A percentile compares a stretch with the other conserved stretches of the same genome.
phyloP scores from a whole-genome alignment of 148 eudicot species.

The Camellia lanceoleosa region DNA sequence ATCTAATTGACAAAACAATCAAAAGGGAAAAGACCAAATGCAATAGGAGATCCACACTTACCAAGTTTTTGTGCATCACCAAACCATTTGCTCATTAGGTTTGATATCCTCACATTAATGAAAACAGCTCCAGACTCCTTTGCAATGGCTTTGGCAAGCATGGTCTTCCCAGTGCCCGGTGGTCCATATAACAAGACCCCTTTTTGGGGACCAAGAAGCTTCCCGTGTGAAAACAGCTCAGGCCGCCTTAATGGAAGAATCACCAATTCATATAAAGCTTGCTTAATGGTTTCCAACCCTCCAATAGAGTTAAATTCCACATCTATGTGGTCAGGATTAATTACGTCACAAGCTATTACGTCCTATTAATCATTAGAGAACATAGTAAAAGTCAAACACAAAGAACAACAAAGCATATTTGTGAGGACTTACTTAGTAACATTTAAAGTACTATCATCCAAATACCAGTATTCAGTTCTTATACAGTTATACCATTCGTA shows the following conservation, averaged over 20 bases:
- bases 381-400: not conserved
- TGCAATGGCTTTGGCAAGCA: slow-evolving; percentile 99
- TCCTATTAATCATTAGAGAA: slow-evolving; percentile 45
- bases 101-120: slow-evolving; percentile 84
- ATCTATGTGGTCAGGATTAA: slow-evolving; percentile 87
- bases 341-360: slow-evolving; percentile 89
- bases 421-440: not conserved
- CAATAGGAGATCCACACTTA: slow-evolving; percentile 31
- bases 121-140: slow-evolving; percentile 98
- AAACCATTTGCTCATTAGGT: slow-evolving; percentile 98
- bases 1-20: not conserved
- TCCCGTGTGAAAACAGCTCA: slow-evolving; percentile 79
- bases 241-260: slow-evolving; percentile 89
- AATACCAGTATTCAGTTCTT: not conserved
- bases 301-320: slow-evolving; percentile 80
- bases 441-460: not conserved
- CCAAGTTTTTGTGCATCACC: slow-evolving; percentile 98
- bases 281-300: slow-evolving; percentile 78
- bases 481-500: not conserved
- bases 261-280: slow-evolving; percentile 75
- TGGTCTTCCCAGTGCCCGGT: slow-evolving; percentile 97
- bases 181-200: slow-evolving; percentile 95
- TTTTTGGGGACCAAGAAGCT: slow-evolving; percentile 88
- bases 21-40: not conserved
- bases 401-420: not conserved